Evolutionary conservation across 164 flowering plant genomes (phyloP).

Genomic region (Liriodendron chinense): DNA sequence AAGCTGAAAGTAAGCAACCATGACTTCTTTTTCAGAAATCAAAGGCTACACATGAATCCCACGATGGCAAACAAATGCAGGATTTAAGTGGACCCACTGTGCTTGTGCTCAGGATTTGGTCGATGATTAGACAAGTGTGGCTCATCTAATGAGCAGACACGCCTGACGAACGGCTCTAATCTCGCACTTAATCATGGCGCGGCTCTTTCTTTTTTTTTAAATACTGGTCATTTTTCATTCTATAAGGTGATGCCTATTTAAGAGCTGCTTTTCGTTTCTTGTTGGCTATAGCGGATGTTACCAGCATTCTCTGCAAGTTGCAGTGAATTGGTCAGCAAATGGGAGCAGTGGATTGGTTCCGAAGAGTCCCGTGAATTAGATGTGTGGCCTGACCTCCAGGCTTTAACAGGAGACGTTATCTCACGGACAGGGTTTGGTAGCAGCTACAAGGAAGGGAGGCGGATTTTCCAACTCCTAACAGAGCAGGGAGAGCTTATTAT

Average conservation of each 20-base stretch:
- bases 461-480: constrained; percentile 25
- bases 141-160: too few relatives aligned
- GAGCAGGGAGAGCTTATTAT: constrained; percentile 12
- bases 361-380: constrained; percentile 24
- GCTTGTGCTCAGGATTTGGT: neutral
- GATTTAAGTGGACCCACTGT: too few relatives aligned
- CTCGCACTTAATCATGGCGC: neutral
- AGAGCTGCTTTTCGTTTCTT: too few relatives aligned
- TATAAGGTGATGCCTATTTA: neutral
- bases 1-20: constrained; percentile 38
- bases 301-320: constrained; percentile 21
- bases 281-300: constrained; percentile 25
- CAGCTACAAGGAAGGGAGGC: constrained; percentile 29
- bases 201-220: too few relatives aligned
- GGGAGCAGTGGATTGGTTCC: constrained; percentile 17
- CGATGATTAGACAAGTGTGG: too few relatives aligned
- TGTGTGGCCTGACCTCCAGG: constrained; percentile 25
- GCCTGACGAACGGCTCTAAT: neutral
- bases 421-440: constrained; percentile 36
- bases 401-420: constrained; percentile 26
- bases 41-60: too few relatives aligned
- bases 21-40: neutral
- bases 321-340: constrained; percentile 13
- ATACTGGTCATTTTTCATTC: neutral
- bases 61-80: too few relatives aligned